Base-by-base conservation (phyloP, 352 stramenopile species). In the Sclerospora graminicola region DNA sequence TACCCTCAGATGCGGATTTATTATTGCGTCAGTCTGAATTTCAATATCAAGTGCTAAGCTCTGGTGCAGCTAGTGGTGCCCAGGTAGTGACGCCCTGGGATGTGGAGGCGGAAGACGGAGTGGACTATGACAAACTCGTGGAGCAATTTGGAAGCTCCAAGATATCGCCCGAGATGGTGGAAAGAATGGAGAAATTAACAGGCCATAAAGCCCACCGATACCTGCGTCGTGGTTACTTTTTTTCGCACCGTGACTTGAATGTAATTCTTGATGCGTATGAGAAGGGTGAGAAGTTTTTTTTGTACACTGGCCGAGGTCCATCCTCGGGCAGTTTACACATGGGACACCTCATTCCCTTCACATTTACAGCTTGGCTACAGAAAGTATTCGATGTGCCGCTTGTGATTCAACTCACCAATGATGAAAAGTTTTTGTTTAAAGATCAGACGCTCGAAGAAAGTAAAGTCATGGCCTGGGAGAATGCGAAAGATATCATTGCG, bases 341-440 rank as follows among this genome's bases (percentile, higher is more conserved):
- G 54, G 97, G 97, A 8, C 97, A 99, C 72, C 81, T 99, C 50
- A 95, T 99, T 45, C 96, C 96, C 9, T 99, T 99, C 65, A 90
- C 98, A 41, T 99, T 99, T 61, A 99, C 96, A n/a, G 79, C 96
- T 39, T 98, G 93, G 93, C 60, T 98, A 20, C 95, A 99, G 63
- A 91, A 97, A 51, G 96, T 97, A 34, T 99, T 99, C 54, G 78
- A 98, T 43, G 95, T 97, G 60, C 97, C 97, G 9, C 78, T 99
- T 40, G 97, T 99, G 49, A 98, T 99, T 64, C 97, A 99, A 76
- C 93, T 99, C 41, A 99, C 97, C 4, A 97, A 99, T 63, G 97
- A 99, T 66, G 97, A 99, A 63, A 99, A 99, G 71, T 99, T 99
- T 54, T 60, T 99, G 8, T 99, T 98, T 73, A 99, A 99, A 71